Percentiles rank a stretch among this genome's conserved stretches.
phyloP scores from a whole-genome alignment of 495 filamentous ascomycete genomes.

The Cercophora scortea region DNA sequence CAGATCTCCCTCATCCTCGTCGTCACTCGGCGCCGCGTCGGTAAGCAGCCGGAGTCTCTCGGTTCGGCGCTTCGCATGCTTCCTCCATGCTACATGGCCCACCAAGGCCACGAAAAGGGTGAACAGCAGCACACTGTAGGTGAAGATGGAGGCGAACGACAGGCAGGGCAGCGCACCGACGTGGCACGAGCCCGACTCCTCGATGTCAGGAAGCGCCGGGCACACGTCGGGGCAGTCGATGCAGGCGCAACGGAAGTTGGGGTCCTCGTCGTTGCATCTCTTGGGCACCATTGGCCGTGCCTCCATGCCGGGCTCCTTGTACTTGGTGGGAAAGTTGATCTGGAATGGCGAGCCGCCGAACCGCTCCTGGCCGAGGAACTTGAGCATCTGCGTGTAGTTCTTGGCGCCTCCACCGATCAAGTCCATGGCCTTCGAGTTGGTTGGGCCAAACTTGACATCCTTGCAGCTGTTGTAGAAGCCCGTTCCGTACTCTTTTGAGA shows the following conservation, averaged over 20 bases:
- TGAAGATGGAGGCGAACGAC: conserved; percentile 82
- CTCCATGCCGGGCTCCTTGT: conserved; percentile 55
- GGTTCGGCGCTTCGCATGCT: conserved; percentile 62
- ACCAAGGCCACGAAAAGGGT: conserved; percentile 57
- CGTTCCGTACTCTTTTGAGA: conserved; percentile 75
- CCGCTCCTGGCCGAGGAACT: conserved; percentile 89
- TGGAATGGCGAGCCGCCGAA: conserved; percentile 89
- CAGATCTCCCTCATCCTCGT: conserved; percentile 81
- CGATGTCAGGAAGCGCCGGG: conserved; percentile 66
- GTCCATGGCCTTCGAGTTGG: conserved; percentile 85
- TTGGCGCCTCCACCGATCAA: conserved; percentile 94
- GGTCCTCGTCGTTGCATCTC: conserved; percentile 80
- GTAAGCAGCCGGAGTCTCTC: conserved; percentile 81
- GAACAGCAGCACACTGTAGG: conserved; percentile 68
- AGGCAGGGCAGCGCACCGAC: conserved; percentile 84
- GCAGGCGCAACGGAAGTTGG: conserved; percentile 81
- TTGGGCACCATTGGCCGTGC: conserved; percentile 60
- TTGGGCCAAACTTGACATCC: conserved; percentile 93
- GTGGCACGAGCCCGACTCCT: conserved; percentile 59
- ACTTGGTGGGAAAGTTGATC: conserved; percentile 78
- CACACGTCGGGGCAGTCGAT: conserved; percentile 85
- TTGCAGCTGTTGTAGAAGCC: conserved; percentile 97
- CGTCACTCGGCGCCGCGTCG: conserved; percentile 74
- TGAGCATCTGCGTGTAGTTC: conserved; percentile 75
- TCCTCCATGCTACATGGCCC: conserved; percentile 66